Evolutionary conservation across 2,329 filamentous ascomycete genomes (phyloP).

Genomic region (Ophiosphaerella korrae): DNA sequence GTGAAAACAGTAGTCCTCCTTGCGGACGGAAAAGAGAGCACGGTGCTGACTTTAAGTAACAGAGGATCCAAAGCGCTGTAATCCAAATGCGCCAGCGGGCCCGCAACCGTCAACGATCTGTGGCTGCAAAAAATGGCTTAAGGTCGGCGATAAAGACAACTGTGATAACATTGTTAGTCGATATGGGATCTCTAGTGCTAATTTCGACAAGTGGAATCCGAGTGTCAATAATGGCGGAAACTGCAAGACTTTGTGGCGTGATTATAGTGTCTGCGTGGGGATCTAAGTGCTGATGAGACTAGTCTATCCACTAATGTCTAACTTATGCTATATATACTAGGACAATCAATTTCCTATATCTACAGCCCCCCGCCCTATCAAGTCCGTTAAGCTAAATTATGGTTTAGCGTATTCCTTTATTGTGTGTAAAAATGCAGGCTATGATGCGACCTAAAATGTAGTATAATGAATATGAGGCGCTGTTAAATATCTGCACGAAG

Average conservation of each 20-base stretch:
- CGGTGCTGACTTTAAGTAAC: background rate
- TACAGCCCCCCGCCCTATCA: too few species aligned
- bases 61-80: constrained; percentile 1
- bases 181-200: background rate
- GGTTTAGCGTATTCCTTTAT: too few species aligned
- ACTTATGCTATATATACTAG: background rate
- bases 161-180: background rate
- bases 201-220: constrained; percentile 1
- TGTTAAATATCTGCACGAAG: too few species aligned
- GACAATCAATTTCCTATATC: too few species aligned
- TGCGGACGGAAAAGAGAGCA: background rate
- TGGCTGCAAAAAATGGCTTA: constrained; percentile 1
- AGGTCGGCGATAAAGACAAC: background rate
- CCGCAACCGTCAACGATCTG: background rate
- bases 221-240: background rate
- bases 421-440: too few species aligned
- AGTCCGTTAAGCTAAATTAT: too few species aligned
- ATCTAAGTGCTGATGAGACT: background rate
- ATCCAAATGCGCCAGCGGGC: background rate
- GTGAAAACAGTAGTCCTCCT: background rate
- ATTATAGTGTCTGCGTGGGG: constrained; percentile 1
- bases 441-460: too few species aligned
- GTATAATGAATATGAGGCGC: too few species aligned
- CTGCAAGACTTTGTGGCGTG: constrained; percentile 4
- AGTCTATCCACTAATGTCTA: background rate